phyloP scores from a whole-genome alignment of 768 basidiomycete genomes.

The Leccinum incarnatum region DNA sequence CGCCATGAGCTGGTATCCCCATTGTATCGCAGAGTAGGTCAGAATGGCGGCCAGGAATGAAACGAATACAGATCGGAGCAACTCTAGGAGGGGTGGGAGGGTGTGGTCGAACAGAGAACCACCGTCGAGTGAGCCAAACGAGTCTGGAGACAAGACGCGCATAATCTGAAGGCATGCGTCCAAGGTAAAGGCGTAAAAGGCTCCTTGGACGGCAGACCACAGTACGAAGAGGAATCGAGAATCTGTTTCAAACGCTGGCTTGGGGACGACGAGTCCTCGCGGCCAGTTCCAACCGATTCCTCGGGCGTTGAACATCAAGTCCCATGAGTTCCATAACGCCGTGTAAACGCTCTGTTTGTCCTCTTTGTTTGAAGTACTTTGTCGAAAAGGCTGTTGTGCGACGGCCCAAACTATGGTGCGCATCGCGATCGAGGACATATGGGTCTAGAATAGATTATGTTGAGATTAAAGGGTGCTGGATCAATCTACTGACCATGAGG shows the following conservation, averaged over 20 bases:
- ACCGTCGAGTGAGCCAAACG: constrained; percentile 33
- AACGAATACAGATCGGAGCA: constrained; percentile 41
- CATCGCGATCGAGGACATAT: constrained; percentile 15
- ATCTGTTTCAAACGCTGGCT: constrained; percentile 2
- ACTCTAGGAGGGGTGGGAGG: constrained; percentile 32
- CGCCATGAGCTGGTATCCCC: constrained; percentile 40
- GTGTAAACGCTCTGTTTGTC: constrained; percentile 3
- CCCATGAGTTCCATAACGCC: constrained; percentile 29
- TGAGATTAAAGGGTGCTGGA: background rate
- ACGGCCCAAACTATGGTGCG: constrained; percentile 21
- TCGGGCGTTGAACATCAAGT: constrained; percentile 24
- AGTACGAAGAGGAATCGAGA: constrained; percentile 18
- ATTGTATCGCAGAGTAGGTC: constrained; percentile 46
- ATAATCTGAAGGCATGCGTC: constrained; percentile 17
- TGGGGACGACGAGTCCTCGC: constrained; percentile 17
- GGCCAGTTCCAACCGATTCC: constrained; percentile 32
- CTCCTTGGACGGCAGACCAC: background rate
- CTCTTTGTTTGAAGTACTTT: background rate
- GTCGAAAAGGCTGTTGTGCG: constrained; percentile 11
- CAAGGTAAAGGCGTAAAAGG: constrained; percentile 7
- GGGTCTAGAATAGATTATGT: constrained; percentile 5
- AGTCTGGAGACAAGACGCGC: constrained; percentile 36
- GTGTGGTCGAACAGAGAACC: constrained; percentile 37
- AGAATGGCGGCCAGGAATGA: constrained; percentile 41
- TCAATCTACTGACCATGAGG: constrained; percentile 19